These are phyloP conservation scores for Calonectria montana DNA, from an alignment of 2,329 filamentous ascomycete genomes.

Conservation along the genomic window DNA sequence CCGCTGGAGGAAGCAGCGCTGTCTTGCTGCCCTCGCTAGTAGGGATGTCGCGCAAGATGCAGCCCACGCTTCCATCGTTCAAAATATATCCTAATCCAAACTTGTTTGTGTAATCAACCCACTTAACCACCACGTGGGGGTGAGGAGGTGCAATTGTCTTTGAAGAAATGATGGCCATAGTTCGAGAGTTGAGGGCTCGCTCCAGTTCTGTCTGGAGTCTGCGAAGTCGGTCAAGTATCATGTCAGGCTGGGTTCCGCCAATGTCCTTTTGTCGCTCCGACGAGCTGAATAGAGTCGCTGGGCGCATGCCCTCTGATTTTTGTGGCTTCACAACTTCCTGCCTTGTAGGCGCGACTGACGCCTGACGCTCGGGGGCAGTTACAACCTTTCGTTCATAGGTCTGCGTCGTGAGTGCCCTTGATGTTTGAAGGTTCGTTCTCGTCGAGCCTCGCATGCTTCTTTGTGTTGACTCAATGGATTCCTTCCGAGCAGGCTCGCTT, in stretches of 20 bases:
- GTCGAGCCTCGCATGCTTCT: slow-evolving; percentile 45
- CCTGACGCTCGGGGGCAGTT: slow-evolving; percentile 43
- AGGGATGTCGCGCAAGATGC: slow-evolving; percentile 69
- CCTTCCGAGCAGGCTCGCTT: slow-evolving; percentile 37
- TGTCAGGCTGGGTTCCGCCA: slow-evolving; percentile 66
- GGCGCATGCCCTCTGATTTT: slow-evolving; percentile 47
- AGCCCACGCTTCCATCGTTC: slow-evolving; percentile 84
- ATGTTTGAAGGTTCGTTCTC: slow-evolving; percentile 42
- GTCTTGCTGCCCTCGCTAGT: slow-evolving; percentile 61
- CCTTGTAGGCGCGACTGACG: slow-evolving; percentile 41
- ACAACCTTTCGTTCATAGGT: slow-evolving; percentile 35
- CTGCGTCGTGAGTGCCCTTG: slow-evolving; percentile 42
- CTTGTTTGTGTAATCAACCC: slow-evolving; percentile 91
- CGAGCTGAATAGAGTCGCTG: slow-evolving; percentile 66
- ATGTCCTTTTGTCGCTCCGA: slow-evolving; percentile 63
- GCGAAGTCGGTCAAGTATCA: slow-evolving; percentile 66
- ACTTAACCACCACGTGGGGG: slow-evolving; percentile 77
- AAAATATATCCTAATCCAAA: slow-evolving; percentile 87
- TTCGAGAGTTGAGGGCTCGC: slow-evolving; percentile 70
- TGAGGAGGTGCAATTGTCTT: slow-evolving; percentile 66
- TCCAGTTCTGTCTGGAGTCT: slow-evolving; percentile 71
- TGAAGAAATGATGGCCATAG: slow-evolving; percentile 69
- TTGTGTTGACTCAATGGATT: slow-evolving; percentile 34
- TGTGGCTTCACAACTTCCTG: slow-evolving; percentile 40
- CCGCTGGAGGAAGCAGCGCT: slow-evolving; percentile 73